phyloP scores from a whole-genome alignment of 345 rosid genomes.

The Psidium guajava region DNA sequence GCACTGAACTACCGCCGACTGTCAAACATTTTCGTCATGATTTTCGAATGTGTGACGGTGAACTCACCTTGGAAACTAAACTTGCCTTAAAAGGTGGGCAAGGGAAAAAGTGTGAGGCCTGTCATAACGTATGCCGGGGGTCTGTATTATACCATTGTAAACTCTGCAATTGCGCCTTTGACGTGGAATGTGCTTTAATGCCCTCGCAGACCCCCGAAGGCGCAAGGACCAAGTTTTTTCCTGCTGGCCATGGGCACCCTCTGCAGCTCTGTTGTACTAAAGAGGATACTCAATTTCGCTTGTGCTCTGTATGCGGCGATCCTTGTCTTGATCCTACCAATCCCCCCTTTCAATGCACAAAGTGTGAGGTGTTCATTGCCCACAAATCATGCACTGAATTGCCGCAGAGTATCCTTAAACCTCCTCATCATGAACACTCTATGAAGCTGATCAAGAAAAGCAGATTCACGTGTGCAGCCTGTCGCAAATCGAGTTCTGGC shows the following conservation, averaged over 20 bases:
- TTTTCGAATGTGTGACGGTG: accelerated
- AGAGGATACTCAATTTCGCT: background rate
- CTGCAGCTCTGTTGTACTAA: no score
- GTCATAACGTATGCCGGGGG: background rate
- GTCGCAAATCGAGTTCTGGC: background rate
- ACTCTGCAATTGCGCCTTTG: no score
- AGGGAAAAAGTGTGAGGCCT: background rate
- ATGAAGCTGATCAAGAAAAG: background rate
- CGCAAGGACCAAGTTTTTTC: background rate
- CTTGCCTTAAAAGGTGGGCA: accelerated
- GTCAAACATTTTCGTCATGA: background rate
- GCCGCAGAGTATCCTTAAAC: accelerated
- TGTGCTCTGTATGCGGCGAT: background rate
- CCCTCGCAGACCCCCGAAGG: background rate
- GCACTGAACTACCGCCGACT: background rate
- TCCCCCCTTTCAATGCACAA: background rate
- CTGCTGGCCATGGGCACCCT: background rate
- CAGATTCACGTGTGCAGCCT: background rate
- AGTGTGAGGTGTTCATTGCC: background rate
- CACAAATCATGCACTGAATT: background rate
- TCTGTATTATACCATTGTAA: no score
- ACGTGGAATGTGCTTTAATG: background rate
- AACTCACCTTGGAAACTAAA: background rate
- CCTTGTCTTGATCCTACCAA: background rate
- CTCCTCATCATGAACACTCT: background rate